Percentiles rank a stretch among this genome's conserved stretches.
These are phyloP conservation scores for Cicer judaicum DNA, from an alignment of 306 rosid genomes.

Conservation along the genomic window DNA sequence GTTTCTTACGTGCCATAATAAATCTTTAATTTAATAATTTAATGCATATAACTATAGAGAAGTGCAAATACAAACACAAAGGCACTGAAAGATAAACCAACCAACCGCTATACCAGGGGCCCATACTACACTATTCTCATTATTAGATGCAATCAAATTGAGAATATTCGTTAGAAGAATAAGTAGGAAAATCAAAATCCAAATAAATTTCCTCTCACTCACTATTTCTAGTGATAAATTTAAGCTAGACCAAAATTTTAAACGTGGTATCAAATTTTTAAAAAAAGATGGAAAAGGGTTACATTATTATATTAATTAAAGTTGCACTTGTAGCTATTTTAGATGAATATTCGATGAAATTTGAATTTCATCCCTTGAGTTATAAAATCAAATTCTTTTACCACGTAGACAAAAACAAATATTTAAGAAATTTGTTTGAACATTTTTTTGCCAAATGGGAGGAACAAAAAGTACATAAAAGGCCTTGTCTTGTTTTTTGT, in stretches of 20 bases:
- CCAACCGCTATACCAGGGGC: slow-evolving; percentile 66
- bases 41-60: slow-evolving; percentile 13
- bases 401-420: neutral
- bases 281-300: too few relatives aligned
- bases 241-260: neutral
- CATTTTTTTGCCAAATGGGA: slow-evolving; percentile 16
- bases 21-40: slow-evolving; percentile 1
- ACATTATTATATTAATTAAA: too few relatives aligned
- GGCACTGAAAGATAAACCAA: slow-evolving; percentile 64
- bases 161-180: slow-evolving; percentile 53
- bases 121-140: slow-evolving; percentile 45
- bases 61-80: slow-evolving; percentile 57
- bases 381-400: too few relatives aligned
- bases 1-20: slow-evolving; percentile 37
- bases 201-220: slow-evolving; percentile 46
- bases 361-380: too few relatives aligned
- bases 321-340: too few relatives aligned
- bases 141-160: slow-evolving; percentile 29
- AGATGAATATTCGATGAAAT: too few relatives aligned
- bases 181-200: slow-evolving; percentile 54
- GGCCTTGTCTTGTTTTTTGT: slow-evolving; percentile 59
- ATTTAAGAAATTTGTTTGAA: slow-evolving; percentile 14
- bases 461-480: slow-evolving; percentile 35
- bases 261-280: neutral
- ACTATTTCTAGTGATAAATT: neutral